Evolutionary conservation across 1,284 basidiomycete genomes (phyloP).

Genomic region (Ceratobasidium theobromae): DNA sequence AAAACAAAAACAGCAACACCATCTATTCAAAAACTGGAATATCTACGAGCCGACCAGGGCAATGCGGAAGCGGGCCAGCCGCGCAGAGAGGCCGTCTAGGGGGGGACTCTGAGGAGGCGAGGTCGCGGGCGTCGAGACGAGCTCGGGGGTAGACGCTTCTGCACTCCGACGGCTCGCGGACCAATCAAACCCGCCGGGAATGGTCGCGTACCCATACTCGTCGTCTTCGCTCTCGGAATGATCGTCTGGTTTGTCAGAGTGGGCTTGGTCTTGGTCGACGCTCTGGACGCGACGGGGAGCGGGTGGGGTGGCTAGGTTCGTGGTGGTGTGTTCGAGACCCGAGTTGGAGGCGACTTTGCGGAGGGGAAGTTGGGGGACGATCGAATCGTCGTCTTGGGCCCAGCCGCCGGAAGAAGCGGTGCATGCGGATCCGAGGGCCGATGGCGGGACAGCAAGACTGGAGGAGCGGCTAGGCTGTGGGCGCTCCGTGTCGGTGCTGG

Average conservation of each 20-base stretch:
- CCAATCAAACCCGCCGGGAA: conserved; percentile 29
- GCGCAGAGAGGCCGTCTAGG: conserved; percentile 2
- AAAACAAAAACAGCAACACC: not conserved
- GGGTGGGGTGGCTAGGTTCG: conserved; percentile 2
- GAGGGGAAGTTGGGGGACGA: not conserved
- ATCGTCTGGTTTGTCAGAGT: not conserved
- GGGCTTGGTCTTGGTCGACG: conserved; percentile 14
- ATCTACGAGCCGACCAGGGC: conserved; percentile 12
- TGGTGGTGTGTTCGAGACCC: not conserved
- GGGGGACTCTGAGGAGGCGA: not conserved
- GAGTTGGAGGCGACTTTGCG: conserved; percentile 21
- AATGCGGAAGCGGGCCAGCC: conserved; percentile 12
- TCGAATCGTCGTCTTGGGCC: not conserved
- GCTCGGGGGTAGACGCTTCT: not conserved
- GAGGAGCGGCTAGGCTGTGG: not conserved
- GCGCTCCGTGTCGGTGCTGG: not conserved
- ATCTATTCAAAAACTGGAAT: not conserved
- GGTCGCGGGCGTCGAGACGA: not conserved
- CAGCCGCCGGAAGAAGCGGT: conserved; percentile 18
- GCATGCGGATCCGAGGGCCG: not conserved
- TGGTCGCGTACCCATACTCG: not conserved
- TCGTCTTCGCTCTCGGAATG: not conserved
- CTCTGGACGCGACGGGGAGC: conserved; percentile 17
- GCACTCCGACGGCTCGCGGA: conserved; percentile 3
- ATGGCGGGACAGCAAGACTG: conserved; percentile 21